Conservation (phyloP, 768 basidiomycete species). For the Dictyophora rubrovolvata region DNA sequence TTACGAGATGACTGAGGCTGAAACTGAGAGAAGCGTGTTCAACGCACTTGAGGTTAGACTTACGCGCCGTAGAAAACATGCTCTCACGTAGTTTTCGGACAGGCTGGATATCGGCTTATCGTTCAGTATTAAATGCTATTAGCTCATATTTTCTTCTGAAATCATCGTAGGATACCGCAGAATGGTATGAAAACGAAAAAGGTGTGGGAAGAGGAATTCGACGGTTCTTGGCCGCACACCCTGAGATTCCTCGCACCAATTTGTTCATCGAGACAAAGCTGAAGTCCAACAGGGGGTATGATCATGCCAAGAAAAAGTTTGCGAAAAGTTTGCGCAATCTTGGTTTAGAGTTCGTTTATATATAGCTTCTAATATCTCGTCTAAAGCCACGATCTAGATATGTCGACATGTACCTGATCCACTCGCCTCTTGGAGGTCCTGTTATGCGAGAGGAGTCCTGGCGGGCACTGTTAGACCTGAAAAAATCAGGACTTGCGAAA, state of each 20-base stretch:
- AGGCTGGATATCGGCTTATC: slow-evolving; percentile 59
- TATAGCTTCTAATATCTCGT: slow-evolving; percentile 17
- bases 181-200: slow-evolving; percentile 56
- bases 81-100: background rate
- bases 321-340: slow-evolving; percentile 41
- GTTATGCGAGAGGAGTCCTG: slow-evolving; percentile 50
- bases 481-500: slow-evolving; percentile 46
- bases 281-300: slow-evolving; percentile 45
- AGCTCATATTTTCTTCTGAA: background rate
- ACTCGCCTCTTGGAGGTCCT: slow-evolving; percentile 55
- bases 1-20: slow-evolving; percentile 52
- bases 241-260: slow-evolving; percentile 38
- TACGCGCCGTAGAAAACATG: slow-evolving; percentile 4
- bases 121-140: slow-evolving; percentile 23
- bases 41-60: slow-evolving; percentile 48
- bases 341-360: slow-evolving; percentile 38
- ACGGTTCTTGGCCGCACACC: slow-evolving; percentile 32
- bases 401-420: slow-evolving; percentile 65
- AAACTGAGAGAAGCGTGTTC: slow-evolving; percentile 45
- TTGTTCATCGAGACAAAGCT: slow-evolving; percentile 69
- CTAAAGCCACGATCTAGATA: slow-evolving; percentile 20
- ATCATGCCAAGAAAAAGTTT: slow-evolving; percentile 38
- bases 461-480: slow-evolving; percentile 54
- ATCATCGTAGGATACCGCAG: slow-evolving; percentile 32
- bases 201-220: slow-evolving; percentile 53